Conservation (phyloP, 1,284 basidiomycete species). For the Pisolithus thermaeus region DNA sequence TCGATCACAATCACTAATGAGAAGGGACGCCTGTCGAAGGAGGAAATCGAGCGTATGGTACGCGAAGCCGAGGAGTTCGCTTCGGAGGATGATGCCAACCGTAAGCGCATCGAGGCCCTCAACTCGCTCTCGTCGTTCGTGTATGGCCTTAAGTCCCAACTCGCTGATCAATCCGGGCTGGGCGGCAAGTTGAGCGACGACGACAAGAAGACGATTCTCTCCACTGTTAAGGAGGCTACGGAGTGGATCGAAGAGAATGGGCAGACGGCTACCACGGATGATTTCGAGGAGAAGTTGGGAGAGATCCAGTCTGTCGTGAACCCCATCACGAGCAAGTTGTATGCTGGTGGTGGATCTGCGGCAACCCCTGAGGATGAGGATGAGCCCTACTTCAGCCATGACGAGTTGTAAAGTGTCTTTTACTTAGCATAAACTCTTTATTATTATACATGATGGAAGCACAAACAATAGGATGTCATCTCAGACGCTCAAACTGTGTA, state of each 20-base stretch:
- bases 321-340: constrained; percentile 80
- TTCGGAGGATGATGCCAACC: constrained; percentile 78
- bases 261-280: constrained; percentile 74
- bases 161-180: constrained; percentile 83
- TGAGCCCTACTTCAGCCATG: constrained; percentile 55
- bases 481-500: too few species aligned
- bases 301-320: constrained; percentile 69
- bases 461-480: not conserved
- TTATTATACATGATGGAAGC: not conserved
- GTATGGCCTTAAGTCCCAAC: constrained; percentile 82
- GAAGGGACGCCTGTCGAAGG: constrained; percentile 77
- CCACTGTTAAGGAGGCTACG: constrained; percentile 81
- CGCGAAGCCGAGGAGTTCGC: constrained; percentile 89
- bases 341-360: constrained; percentile 38
- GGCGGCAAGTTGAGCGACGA: constrained; percentile 84
- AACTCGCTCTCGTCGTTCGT: constrained; percentile 75
- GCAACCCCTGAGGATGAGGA: constrained; percentile 47
- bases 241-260: constrained; percentile 89
- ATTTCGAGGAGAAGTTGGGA: constrained; percentile 85
- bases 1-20: constrained; percentile 87
- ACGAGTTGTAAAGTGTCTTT: constrained; percentile 50
- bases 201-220: constrained; percentile 86
- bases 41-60: constrained; percentile 92
- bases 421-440: not conserved
- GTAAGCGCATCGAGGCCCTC: constrained; percentile 84